phyloP scores from a whole-genome alignment of 2,329 filamentous ascomycete species.

The Microascus cirrosus region DNA sequence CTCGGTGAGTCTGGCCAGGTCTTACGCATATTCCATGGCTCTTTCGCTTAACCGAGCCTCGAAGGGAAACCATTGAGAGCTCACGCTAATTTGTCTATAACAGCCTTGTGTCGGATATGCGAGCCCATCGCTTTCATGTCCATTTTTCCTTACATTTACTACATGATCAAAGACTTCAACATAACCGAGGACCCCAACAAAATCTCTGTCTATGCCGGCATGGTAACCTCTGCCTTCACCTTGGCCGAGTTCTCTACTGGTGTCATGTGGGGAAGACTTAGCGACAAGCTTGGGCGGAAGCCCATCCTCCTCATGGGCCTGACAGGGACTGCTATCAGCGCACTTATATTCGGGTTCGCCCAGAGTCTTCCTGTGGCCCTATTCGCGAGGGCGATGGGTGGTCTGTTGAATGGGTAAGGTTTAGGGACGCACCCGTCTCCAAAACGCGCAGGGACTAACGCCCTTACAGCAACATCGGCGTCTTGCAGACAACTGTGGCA shows the following conservation, averaged over 20 bases:
- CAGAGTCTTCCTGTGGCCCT: constrained; percentile 72
- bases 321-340: constrained; percentile 82
- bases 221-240: constrained; percentile 94
- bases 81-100: not conserved
- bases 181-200: constrained; percentile 67
- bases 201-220: constrained; percentile 86
- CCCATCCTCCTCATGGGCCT: constrained; percentile 85
- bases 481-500: constrained; percentile 87
- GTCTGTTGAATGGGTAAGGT: constrained; percentile 78
- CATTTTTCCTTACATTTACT: constrained; percentile 97
- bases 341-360: constrained; percentile 85
- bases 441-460: constrained; percentile 5
- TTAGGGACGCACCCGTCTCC: not conserved
- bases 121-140: constrained; percentile 99
- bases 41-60: not conserved
- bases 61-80: not conserved
- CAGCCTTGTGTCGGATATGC: constrained; percentile 88
- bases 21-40: not conserved
- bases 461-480: constrained; percentile 68
- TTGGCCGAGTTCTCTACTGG: constrained; percentile 91
- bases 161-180: constrained; percentile 89
- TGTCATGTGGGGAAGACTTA: constrained; percentile 85
- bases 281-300: constrained; percentile 85
- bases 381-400: constrained; percentile 78
- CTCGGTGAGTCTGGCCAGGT: constrained; percentile 24